Evolutionary conservation across 164 flowering plant genomes (phyloP).

Genomic region (Berberis vulgaris): DNA sequence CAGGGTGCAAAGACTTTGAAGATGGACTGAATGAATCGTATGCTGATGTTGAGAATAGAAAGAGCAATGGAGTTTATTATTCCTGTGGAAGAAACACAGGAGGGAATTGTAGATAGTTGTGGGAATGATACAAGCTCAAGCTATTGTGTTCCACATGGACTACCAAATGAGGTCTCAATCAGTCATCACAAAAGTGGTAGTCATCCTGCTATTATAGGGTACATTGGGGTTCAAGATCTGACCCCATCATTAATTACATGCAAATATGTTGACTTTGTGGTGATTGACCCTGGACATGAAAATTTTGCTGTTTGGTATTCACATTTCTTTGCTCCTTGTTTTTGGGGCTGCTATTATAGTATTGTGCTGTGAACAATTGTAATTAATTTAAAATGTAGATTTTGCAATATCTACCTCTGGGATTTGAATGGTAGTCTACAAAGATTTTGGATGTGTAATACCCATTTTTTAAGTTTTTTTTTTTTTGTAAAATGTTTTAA

Average conservation of each 20-base stretch:
- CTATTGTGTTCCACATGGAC: not conserved
- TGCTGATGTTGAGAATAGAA: conserved; percentile 5
- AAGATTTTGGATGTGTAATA: no score
- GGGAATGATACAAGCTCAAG: conserved; percentile 6
- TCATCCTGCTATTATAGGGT: conserved; percentile 1
- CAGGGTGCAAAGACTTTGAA: conserved; percentile 1
- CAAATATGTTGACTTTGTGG: not conserved
- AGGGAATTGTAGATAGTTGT: conserved; percentile 7
- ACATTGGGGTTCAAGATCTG: conserved; percentile 5
- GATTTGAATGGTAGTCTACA: no score
- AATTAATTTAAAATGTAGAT: no score
- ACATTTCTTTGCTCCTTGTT: no score
- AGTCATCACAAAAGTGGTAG: no score
- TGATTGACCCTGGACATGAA: not conserved
- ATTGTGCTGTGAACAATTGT: no score
- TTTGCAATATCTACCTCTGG: no score
- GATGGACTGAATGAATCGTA: conserved; percentile 14
- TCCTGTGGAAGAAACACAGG: conserved; percentile 9
- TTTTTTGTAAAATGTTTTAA: no score
- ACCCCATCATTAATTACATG: not conserved
- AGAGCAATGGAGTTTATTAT: conserved; percentile 4
- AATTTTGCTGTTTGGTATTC: not conserved
- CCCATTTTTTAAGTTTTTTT: no score
- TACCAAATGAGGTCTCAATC: not conserved
- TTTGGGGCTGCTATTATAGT: no score